A percentile compares a stretch with the other conserved stretches of the same genome.
These are phyloP conservation scores for Penicillium polonicum DNA, from an alignment of 2,329 filamentous ascomycete genomes.

Conservation along the genomic window DNA sequence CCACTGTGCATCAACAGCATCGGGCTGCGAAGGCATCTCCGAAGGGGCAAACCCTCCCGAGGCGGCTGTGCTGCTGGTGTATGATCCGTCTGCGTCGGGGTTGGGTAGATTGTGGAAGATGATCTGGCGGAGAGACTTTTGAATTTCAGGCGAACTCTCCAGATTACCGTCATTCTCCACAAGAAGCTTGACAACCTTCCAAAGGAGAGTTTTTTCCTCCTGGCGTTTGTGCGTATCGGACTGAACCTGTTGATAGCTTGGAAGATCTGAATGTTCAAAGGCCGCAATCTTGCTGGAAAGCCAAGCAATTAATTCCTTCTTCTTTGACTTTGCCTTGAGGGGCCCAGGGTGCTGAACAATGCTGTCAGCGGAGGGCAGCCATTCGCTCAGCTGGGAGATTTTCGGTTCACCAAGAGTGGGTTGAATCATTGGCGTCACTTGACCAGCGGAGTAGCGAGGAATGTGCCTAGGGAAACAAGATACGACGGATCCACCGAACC, in stretches of 20 bases:
- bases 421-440: constrained; percentile 72
- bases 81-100: constrained; percentile 28
- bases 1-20: constrained; percentile 67
- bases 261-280: constrained; percentile 58
- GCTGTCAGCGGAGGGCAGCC: constrained; percentile 68
- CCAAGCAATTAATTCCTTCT: constrained; percentile 88
- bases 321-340: constrained; percentile 84
- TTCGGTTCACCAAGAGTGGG: constrained; percentile 79
- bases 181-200: constrained; percentile 79
- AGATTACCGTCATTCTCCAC: constrained; percentile 83
- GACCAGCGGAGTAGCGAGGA: constrained; percentile 77
- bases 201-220: constrained; percentile 78
- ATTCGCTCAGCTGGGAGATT: constrained; percentile 70
- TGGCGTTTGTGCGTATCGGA: constrained; percentile 61
- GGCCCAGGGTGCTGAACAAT: constrained; percentile 85
- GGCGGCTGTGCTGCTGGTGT: constrained; percentile 22
- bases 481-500: constrained; percentile 76
- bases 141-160: constrained; percentile 69
- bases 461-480: constrained; percentile 87
- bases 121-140: constrained; percentile 72
- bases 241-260: constrained; percentile 51
- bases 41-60: constrained; percentile 42
- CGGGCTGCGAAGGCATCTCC: constrained; percentile 51
- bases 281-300: constrained; percentile 71
- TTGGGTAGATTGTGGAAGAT: constrained; percentile 61